Evolutionary conservation across 495 filamentous ascomycete species (phyloP).

Genomic region (Lasiosphaeris hirsuta): DNA sequence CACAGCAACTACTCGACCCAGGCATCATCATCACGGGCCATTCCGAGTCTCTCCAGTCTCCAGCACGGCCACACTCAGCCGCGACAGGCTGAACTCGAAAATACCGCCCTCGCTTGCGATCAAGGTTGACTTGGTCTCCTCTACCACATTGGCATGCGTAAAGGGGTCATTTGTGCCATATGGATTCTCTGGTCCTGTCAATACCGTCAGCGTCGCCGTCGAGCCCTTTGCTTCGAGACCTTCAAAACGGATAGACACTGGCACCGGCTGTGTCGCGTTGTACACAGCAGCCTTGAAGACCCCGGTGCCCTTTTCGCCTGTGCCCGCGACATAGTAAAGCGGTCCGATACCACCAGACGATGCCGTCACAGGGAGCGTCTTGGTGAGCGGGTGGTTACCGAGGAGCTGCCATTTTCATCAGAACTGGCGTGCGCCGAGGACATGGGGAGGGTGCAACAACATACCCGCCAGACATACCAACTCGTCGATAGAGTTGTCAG

Average conservation of each 20-base stretch:
- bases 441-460: conserved; percentile 33
- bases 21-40: no score
- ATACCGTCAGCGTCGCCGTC: conserved; percentile 53
- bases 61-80: conserved; percentile 53
- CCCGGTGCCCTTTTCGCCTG: conserved; percentile 32
- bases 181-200: conserved; percentile 50
- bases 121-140: conserved; percentile 41
- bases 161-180: conserved; percentile 38
- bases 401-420: conserved; percentile 38
- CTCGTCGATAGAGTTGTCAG: conserved; percentile 45
- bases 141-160: conserved; percentile 36
- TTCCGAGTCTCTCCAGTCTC: conserved; percentile 30
- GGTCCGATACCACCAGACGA: conserved; percentile 49
- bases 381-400: conserved; percentile 51
- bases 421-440: not conserved
- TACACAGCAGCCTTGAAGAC: conserved; percentile 65
- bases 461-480: conserved; percentile 43
- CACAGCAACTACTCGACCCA: no score
- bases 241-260: conserved; percentile 54
- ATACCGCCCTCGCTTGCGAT: conserved; percentile 41
- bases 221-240: conserved; percentile 42
- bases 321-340: conserved; percentile 56
- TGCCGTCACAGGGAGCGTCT: conserved; percentile 47
- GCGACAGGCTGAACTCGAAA: conserved; percentile 49
- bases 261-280: conserved; percentile 51